Conservation (phyloP, 345 rosid species). For the Citrus trifoliata region DNA sequence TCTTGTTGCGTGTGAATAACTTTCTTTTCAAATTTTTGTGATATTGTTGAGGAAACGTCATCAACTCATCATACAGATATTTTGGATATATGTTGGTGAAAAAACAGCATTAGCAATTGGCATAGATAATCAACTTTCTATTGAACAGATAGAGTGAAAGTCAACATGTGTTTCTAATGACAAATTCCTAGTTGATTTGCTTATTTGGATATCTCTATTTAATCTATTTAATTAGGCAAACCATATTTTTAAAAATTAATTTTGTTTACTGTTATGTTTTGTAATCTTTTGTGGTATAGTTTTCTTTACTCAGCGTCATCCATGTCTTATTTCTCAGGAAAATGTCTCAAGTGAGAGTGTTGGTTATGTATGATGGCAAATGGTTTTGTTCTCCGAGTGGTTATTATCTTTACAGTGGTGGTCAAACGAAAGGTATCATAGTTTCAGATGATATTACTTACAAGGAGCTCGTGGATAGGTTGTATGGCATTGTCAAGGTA, state of each 20-base stretch:
- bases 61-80: background rate
- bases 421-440: background rate
- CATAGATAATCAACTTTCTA: background rate
- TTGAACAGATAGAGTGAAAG: background rate
- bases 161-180: background rate
- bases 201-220: background rate
- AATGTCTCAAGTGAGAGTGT: slow-evolving; percentile 9
- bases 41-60: background rate
- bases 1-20: background rate
- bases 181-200: background rate
- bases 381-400: background rate
- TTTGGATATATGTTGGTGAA: background rate
- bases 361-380: slow-evolving; percentile 4
- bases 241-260: background rate
- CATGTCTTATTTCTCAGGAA: background rate
- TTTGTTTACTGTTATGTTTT: background rate
- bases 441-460: background rate
- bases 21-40: background rate
- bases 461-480: slow-evolving; percentile 1
- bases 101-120: background rate
- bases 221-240: background rate
- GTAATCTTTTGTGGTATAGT: background rate
- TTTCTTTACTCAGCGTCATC: background rate
- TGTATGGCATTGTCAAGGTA: background rate
- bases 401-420: slow-evolving; percentile 7